Conservation (phyloP, 306 rosid species). For the Prunus mongolica region DNA sequence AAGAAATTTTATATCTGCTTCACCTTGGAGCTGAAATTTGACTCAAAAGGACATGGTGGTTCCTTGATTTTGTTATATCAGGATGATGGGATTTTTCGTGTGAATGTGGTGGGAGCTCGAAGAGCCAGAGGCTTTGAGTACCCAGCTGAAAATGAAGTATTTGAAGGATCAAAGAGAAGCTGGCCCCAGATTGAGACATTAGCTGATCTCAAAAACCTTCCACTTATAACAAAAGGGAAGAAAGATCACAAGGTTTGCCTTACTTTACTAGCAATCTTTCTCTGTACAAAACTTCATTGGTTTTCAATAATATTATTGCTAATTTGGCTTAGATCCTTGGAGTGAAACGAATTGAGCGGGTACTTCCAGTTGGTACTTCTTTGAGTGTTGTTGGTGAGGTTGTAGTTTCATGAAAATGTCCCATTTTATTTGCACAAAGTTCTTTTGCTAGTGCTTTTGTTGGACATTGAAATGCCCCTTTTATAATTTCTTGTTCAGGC, state of each 20-base stretch:
- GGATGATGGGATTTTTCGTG: slow-evolving; percentile 87
- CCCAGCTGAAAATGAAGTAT: slow-evolving; percentile 73
- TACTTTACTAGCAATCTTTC: slow-evolving; percentile 2
- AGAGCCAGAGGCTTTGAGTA: slow-evolving; percentile 66
- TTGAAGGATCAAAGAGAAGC: slow-evolving; percentile 87
- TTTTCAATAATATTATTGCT: slow-evolving; percentile 6
- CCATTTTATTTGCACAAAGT: no score
- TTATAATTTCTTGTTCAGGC: slow-evolving; percentile 40
- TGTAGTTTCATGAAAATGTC: neutral
- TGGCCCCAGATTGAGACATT: slow-evolving; percentile 45
- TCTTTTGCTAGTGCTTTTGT: neutral
- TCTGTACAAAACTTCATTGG: neutral
- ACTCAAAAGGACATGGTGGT: neutral
- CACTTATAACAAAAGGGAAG: no score
- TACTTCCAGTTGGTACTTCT: slow-evolving; percentile 88
- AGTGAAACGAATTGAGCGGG: slow-evolving; percentile 77
- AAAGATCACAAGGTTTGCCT: slow-evolving; percentile 72
- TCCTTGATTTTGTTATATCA: slow-evolving; percentile 11
- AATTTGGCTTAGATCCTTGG: slow-evolving; percentile 74
- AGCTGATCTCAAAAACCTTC: slow-evolving; percentile 60
- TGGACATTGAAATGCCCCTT: neutral
- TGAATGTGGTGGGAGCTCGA: slow-evolving; percentile 83
- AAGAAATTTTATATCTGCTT: neutral
- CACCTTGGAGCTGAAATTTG: neutral
- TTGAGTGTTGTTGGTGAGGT: slow-evolving; percentile 96